phyloP scores from a whole-genome alignment of 768 basidiomycete species.

The Lanmaoa rubissima region DNA sequence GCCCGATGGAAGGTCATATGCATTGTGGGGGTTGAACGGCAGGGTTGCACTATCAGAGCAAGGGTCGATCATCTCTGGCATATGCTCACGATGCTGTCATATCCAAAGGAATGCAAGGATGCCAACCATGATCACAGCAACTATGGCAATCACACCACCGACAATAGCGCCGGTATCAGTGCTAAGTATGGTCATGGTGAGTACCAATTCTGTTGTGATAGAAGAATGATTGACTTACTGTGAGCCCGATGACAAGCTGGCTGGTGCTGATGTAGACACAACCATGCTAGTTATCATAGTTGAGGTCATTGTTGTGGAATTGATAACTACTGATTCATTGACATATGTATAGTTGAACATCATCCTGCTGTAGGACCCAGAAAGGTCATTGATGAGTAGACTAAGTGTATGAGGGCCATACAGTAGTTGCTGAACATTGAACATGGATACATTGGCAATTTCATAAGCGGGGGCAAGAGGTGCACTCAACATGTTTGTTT shows the following conservation, averaged over 20 bases:
- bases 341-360: slow-evolving; percentile 27
- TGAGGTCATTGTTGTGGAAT: background rate
- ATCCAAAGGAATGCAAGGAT: slow-evolving; percentile 10
- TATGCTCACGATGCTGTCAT: slow-evolving; percentile 5
- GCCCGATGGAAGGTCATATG: background rate
- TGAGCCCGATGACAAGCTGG: background rate
- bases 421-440: slow-evolving; percentile 19
- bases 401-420: slow-evolving; percentile 14
- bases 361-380: slow-evolving; percentile 23
- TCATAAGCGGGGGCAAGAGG: slow-evolving; percentile 19
- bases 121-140: slow-evolving; percentile 7
- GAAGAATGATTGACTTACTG: slow-evolving; percentile 10
- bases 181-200: slow-evolving; percentile 2
- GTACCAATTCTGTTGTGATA: background rate
- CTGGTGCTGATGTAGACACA: background rate
- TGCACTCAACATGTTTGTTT: slow-evolving; percentile 18
- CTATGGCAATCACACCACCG: slow-evolving; percentile 12
- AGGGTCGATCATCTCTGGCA: slow-evolving; percentile 7
- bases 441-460: slow-evolving; percentile 25
- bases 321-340: slow-evolving; percentile 18
- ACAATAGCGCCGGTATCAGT: slow-evolving; percentile 6
- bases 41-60: background rate
- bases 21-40: background rate
- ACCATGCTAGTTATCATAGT: background rate
- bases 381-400: slow-evolving; percentile 19